A percentile compares a stretch with the other conserved stretches of the same genome.
Conservation (phyloP, 2,329 filamentous ascomycete genomes). For the Fusarium luffae region DNA sequence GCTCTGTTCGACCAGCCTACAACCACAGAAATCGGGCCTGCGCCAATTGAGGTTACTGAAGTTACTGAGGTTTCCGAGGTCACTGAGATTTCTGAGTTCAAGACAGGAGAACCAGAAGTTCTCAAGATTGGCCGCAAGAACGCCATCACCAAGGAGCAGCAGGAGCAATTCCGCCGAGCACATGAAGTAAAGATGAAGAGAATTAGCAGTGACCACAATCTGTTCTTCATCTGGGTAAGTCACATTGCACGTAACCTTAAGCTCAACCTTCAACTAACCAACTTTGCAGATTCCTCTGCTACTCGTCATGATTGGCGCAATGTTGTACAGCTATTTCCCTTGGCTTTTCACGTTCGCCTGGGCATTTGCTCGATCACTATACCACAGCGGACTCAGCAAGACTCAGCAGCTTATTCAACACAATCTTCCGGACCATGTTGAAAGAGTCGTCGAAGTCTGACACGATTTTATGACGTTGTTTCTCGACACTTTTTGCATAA, state of each 20-base stretch:
- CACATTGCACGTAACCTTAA: background rate
- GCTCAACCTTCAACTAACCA: constrained; percentile 31
- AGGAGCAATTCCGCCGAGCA: constrained; percentile 69
- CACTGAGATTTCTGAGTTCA: constrained; percentile 51
- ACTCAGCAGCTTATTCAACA: constrained; percentile 46
- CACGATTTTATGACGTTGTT: constrained; percentile 33
- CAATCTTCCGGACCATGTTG: constrained; percentile 40
- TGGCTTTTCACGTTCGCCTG: constrained; percentile 55
- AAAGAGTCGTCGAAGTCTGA: constrained; percentile 46
- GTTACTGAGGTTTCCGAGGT: constrained; percentile 50
- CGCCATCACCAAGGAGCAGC: constrained; percentile 72
- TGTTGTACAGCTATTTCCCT: constrained; percentile 64
- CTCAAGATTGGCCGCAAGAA: constrained; percentile 72
- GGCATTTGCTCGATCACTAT: constrained; percentile 49
- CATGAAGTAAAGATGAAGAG: constrained; percentile 72
- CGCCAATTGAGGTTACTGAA: constrained; percentile 51
- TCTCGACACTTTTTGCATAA: constrained; percentile 28
- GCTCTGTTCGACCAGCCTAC: constrained; percentile 61
- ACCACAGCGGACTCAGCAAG: constrained; percentile 45
- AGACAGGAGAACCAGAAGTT: constrained; percentile 56
- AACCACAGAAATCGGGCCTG: constrained; percentile 47
- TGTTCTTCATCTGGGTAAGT: constrained; percentile 76
- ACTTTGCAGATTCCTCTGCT: constrained; percentile 62
- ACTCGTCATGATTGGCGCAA: constrained; percentile 59
- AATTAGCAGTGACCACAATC: constrained; percentile 70